Percentiles rank a stretch among this genome's conserved stretches.
phyloP scores from a whole-genome alignment of 2,329 filamentous ascomycete genomes.

The Penicillium sp. region DNA sequence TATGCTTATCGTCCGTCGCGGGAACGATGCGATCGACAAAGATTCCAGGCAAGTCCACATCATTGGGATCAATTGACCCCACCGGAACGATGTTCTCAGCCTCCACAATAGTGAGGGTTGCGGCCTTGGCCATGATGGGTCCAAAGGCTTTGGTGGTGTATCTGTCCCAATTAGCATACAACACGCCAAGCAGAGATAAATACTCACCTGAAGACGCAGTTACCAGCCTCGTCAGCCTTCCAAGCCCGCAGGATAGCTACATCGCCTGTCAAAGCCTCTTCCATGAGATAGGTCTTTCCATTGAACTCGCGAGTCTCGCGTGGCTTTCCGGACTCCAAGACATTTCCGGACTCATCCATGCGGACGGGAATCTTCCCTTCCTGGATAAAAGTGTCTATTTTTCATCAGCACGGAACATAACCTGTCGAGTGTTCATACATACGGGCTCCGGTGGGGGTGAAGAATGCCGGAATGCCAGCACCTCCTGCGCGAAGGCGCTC shows the following conservation, averaged over 20 bases:
- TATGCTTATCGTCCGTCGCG: slow-evolving; percentile 68
- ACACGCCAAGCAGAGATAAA: background rate
- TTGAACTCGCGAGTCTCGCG: slow-evolving; percentile 74
- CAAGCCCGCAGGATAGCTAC: slow-evolving; percentile 76
- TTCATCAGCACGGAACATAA: background rate
- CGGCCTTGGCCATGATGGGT: slow-evolving; percentile 79
- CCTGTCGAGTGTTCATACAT: slow-evolving; percentile 32
- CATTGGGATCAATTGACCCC: slow-evolving; percentile 71
- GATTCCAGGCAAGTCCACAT: slow-evolving; percentile 78
- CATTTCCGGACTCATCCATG: slow-evolving; percentile 78
- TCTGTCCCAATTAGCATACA: slow-evolving; percentile 16
- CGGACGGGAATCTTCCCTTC: slow-evolving; percentile 64
- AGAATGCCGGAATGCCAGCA: slow-evolving; percentile 78
- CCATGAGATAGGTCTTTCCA: slow-evolving; percentile 74
- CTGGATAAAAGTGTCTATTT: slow-evolving; percentile 38
- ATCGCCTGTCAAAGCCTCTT: slow-evolving; percentile 73
- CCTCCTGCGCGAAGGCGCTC: slow-evolving; percentile 68
- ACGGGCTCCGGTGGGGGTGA: slow-evolving; percentile 72
- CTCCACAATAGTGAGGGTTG: slow-evolving; percentile 76
- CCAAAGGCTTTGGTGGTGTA: slow-evolving; percentile 77
- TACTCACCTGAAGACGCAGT: slow-evolving; percentile 72
- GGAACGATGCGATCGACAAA: slow-evolving; percentile 81
- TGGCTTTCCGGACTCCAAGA: slow-evolving; percentile 68
- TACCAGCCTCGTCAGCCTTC: slow-evolving; percentile 75
- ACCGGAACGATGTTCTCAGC: slow-evolving; percentile 79